Evolutionary conservation across 495 filamentous ascomycete genomes (phyloP).

Genomic region (Tetracladium marchalianum): DNA sequence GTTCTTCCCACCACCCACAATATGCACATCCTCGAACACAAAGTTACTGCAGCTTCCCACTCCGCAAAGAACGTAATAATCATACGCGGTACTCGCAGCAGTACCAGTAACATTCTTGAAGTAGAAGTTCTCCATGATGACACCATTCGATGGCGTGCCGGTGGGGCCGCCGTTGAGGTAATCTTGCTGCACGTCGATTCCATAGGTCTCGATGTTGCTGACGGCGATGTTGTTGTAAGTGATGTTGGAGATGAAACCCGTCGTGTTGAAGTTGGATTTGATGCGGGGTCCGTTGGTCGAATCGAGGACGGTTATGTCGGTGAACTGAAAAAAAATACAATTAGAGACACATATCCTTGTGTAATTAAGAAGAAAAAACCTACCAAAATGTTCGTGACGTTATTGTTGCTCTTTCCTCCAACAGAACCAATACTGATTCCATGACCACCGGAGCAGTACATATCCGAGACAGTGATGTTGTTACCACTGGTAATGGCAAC

Average conservation of each 20-base stretch:
- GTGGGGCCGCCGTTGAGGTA: constrained; percentile 39
- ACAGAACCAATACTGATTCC: constrained; percentile 38
- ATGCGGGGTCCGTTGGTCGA: constrained; percentile 33
- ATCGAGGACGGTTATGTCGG: constrained; percentile 23
- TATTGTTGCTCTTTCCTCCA: constrained; percentile 38
- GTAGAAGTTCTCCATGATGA: constrained; percentile 28
- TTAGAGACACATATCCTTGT: not conserved
- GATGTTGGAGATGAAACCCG: constrained; percentile 30
- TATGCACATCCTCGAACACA: constrained; percentile 26
- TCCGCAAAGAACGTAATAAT: constrained; percentile 43
- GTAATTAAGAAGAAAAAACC: too few relatives aligned
- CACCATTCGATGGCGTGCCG: constrained; percentile 33
- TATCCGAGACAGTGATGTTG: constrained; percentile 24
- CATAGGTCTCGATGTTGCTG: constrained; percentile 32
- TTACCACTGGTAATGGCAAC: constrained; percentile 31
- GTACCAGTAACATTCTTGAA: constrained; percentile 35
- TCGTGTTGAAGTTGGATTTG: constrained; percentile 35
- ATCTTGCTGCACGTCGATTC: constrained; percentile 38
- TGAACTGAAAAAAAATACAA: constrained; percentile 16
- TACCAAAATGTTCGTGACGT: constrained; percentile 29
- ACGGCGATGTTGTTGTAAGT: constrained; percentile 34
- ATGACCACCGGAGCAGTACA: constrained; percentile 36
- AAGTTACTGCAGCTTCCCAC: constrained; percentile 34
- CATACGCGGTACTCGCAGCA: constrained; percentile 14
- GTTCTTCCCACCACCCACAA: constrained; percentile 29